Conservation (phyloP, 2,329 filamentous ascomycete species). For the Trichoderma endophyticum region DNA sequence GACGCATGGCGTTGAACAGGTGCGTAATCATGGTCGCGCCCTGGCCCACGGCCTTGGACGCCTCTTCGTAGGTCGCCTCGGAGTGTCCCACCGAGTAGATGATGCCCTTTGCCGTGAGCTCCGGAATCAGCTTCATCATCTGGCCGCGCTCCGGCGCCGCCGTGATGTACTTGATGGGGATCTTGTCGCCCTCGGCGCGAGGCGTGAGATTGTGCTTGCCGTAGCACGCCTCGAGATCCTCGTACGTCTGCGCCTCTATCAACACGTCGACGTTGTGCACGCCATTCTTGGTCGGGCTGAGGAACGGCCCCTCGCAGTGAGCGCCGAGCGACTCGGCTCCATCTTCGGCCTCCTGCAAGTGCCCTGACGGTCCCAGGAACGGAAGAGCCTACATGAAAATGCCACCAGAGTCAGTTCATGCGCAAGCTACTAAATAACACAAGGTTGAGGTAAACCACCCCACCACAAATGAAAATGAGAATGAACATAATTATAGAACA, state of each 20-base stretch:
- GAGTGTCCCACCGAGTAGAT: conserved; percentile 82
- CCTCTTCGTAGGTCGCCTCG: conserved; percentile 82
- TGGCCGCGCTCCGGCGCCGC: conserved; percentile 76
- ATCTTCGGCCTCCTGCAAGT: conserved; percentile 55
- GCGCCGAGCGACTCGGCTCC: conserved; percentile 86
- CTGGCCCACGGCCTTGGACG: conserved; percentile 64
- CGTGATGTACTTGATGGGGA: conserved; percentile 74
- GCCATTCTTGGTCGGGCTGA: conserved; percentile 79
- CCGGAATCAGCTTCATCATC: conserved; percentile 66
- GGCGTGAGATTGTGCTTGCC: conserved; percentile 63
- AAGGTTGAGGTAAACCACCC: neutral
- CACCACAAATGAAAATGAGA: neutral
- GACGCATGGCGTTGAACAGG: conserved; percentile 90
- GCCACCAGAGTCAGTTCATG: conserved; percentile 6
- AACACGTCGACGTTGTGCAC: conserved; percentile 77
- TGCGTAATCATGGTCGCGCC: conserved; percentile 90
- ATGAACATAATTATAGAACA: neutral
- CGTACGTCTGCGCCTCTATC: conserved; percentile 58
- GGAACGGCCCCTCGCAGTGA: conserved; percentile 87
- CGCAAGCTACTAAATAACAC: neutral
- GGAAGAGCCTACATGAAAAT: conserved; percentile 59
- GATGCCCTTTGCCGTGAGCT: conserved; percentile 63
- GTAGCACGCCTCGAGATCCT: conserved; percentile 69
- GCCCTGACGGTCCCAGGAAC: conserved; percentile 70
- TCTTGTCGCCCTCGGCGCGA: conserved; percentile 32